These are phyloP conservation scores for Vitis vinifera DNA, from an alignment of 164 flowering plant species.

Conservation along the genomic window DNA sequence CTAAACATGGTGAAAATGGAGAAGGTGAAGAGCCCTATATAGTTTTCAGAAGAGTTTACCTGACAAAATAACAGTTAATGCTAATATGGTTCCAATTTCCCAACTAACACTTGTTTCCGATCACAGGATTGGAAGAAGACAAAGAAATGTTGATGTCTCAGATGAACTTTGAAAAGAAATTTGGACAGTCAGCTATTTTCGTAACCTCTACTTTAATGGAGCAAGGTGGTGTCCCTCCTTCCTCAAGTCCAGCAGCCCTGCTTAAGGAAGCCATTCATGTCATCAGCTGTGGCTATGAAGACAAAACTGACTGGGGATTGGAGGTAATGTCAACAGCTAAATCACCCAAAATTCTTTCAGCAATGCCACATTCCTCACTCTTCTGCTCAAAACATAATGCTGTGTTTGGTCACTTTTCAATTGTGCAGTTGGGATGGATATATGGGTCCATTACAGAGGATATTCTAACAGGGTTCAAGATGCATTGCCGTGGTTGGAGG, in stretches of 20 bases:
- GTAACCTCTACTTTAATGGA: constrained; percentile 90
- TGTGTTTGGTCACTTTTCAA: background rate
- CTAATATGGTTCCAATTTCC: background rate
- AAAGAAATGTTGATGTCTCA: constrained; percentile 77
- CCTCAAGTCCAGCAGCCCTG: constrained; percentile 88
- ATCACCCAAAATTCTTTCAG: background rate
- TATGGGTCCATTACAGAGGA: constrained; percentile 93
- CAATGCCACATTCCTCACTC: background rate
- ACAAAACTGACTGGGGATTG: constrained; percentile 90
- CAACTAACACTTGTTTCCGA: background rate
- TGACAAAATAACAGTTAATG: background rate
- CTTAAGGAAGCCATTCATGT: constrained; percentile 98
- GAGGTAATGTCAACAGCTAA: constrained; percentile 52
- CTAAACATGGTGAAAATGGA: constrained; percentile 39
- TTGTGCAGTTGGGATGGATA: constrained; percentile 87
- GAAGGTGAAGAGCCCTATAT: constrained; percentile 34
- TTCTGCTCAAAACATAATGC: too few species aligned
- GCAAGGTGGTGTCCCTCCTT: constrained; percentile 93
- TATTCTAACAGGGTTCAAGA: constrained; percentile 85
- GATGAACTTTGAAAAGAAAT: constrained; percentile 85
- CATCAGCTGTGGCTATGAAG: constrained; percentile 97
- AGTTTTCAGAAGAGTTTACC: constrained; percentile 25
- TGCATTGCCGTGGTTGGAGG: constrained; percentile 98
- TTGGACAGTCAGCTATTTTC: constrained; percentile 86
- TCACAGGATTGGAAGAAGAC: constrained; percentile 63